Evolutionary conservation across 371 early-diverging fungal genomes (phyloP), one percentile per base, ranked within the genome.

Genomic region (Syncephalastrum sp.): DNA sequence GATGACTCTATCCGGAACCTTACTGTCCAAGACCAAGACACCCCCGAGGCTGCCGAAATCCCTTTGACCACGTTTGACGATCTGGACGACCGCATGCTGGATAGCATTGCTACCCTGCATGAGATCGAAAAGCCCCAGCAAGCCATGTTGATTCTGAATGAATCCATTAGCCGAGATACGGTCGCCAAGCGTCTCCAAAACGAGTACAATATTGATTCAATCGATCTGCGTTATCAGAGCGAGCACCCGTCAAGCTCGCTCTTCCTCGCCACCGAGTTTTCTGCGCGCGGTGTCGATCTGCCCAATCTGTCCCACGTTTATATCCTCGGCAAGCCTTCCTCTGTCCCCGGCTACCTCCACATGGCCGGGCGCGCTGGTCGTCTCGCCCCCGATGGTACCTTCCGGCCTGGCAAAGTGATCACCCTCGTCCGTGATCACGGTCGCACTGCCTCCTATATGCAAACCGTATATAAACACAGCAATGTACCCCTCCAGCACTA

Each of bases 281-380:
- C 84, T 46, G 89, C 93, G 3, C 75, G 95, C 52, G 97, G 97
- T 7, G 72, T 97, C 27, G 97, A 97, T 72, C 71, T 98, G 6
- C 95, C 92, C 5, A 70, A 81, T 43, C 80, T 91, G 0, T 86
- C 88, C 4, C 91, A 94, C 62, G 95, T 98, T 0, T 88, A 92
- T 55, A 91, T 93, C 49, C 70, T 90, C 1, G 91, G 90, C 5
- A 61, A 76, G 17, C 90, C 91, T 2, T 69, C 82, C 0, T 78
- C 84, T 0, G 67, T 81, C 12, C 68, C 80, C 16, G 78, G 83
- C 33, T 93, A 89, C 66, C 63, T 91, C n/a, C 93, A 93, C 59
- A 90, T 91, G 88, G 89, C 91, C 0, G 93, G 93, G 42, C 71
- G 93, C 33, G 85, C 89, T 8, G 91, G 91, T 17, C 73, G 93